Percentiles rank a stretch among this genome's conserved stretches.
Conservation (phyloP, 2,329 filamentous ascomycete species). For the Pseudogymnoascus sp. region DNA sequence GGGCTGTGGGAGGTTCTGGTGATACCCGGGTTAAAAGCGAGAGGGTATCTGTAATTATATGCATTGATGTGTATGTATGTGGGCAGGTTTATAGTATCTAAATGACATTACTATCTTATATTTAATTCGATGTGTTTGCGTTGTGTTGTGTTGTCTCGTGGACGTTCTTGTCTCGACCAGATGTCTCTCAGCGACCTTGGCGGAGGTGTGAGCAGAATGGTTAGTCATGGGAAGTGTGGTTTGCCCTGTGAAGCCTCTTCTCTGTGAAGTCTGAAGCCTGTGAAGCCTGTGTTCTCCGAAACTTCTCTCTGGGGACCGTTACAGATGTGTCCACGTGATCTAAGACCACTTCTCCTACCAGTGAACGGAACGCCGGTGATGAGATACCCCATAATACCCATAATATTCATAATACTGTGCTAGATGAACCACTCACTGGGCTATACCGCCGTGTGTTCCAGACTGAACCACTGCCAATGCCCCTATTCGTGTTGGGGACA, state of each 20-base stretch:
- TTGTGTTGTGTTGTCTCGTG: neutral
- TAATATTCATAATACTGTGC: too few relatives aligned
- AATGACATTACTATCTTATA: neutral
- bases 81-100: neutral
- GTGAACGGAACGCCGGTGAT: neutral
- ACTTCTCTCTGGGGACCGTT: neutral
- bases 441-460: neutral
- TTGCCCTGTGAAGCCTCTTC: too few relatives aligned
- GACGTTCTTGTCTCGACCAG: neutral
- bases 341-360: too few relatives aligned
- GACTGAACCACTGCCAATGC: neutral
- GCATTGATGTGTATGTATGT: slow-evolving; percentile 4
- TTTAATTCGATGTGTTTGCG: neutral
- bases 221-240: neutral
- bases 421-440: too few relatives aligned
- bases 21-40: slow-evolving; percentile 4
- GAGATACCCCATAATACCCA: too few relatives aligned
- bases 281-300: too few relatives aligned
- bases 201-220: neutral
- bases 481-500: neutral
- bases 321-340: neutral
- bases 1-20: neutral
- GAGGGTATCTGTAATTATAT: slow-evolving; percentile 6
- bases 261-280: too few relatives aligned
- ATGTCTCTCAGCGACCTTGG: neutral